Percentiles rank a stretch among this genome's conserved stretches.
phyloP scores from a whole-genome alignment of 2,329 filamentous ascomycete genomes.

The Nemania sp. region DNA sequence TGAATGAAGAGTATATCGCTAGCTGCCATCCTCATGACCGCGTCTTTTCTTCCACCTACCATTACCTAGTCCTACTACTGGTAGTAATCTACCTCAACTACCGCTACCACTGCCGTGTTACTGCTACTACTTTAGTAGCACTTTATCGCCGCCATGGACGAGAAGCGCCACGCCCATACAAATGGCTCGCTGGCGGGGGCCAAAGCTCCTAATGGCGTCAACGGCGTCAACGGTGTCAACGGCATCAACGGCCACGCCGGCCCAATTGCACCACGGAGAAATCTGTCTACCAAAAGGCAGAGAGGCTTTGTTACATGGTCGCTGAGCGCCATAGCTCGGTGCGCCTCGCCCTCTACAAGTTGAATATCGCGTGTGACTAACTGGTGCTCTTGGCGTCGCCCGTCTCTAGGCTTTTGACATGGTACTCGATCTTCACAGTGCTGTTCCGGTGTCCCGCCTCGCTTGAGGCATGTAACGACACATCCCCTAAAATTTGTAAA shows the following conservation, averaged over 20 bases:
- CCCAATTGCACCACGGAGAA: slow-evolving; percentile 39
- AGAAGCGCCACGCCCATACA: slow-evolving; percentile 31
- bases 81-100: too few species aligned
- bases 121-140: not conserved
- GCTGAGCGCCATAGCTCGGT: slow-evolving; percentile 58
- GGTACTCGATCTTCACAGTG: slow-evolving; percentile 82
- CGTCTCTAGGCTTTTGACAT: slow-evolving; percentile 68
- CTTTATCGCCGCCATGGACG: slow-evolving; percentile 25
- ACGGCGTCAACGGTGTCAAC: slow-evolving; percentile 40
- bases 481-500: slow-evolving; percentile 78
- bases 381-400: slow-evolving; percentile 4
- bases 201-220: slow-evolving; percentile 38
- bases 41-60: slow-evolving; percentile 3
- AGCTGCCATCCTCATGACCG: not conserved
- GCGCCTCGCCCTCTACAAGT: not conserved
- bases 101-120: not conserved
- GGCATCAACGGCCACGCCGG: slow-evolving; percentile 45
- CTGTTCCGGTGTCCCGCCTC: slow-evolving; percentile 80
- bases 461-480: slow-evolving; percentile 66
- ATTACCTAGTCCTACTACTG: too few species aligned
- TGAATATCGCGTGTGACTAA: slow-evolving; percentile 1
- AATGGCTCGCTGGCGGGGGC: slow-evolving; percentile 44
- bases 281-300: slow-evolving; percentile 27
- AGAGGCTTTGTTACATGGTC: slow-evolving; percentile 44
- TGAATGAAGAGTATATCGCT: not conserved